phyloP scores from a whole-genome alignment of 345 rosid species.

The Pugionium cornutum region DNA sequence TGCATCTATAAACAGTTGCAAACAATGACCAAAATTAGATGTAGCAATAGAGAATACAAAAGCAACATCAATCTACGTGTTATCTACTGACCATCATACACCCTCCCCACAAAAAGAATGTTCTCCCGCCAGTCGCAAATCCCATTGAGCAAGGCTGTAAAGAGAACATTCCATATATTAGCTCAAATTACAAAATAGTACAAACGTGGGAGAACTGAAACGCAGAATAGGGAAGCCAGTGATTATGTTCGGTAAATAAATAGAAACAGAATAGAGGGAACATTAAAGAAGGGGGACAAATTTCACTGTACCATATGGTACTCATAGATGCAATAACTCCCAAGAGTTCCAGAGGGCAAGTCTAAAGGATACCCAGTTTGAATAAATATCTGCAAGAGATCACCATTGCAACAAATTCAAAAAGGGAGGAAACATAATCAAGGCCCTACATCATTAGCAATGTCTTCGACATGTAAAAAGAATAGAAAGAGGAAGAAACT shows the following conservation, averaged over 20 bases:
- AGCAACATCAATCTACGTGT: conserved; percentile 27
- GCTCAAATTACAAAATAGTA: neutral
- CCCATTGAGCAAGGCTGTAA: conserved; percentile 99
- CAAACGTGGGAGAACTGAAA: neutral
- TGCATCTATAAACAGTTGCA: conserved; percentile 75
- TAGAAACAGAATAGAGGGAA: neutral
- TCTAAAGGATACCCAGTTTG: conserved; percentile 99
- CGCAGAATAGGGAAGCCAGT: neutral
- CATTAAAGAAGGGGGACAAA: conserved; percentile 7
- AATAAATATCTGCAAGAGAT: conserved; percentile 83
- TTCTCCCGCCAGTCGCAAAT: conserved; percentile 97
- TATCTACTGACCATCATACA: conserved; percentile 82
- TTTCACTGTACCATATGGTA: conserved; percentile 83
- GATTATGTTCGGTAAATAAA: too few relatives aligned
- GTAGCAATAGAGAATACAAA: conserved; percentile 28
- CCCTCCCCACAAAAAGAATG: conserved; percentile 99
- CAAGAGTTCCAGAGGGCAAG: conserved; percentile 97
- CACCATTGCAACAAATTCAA: conserved; percentile 4
- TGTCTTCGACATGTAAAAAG: conserved; percentile 23
- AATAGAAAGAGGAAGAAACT: conserved; percentile 2
- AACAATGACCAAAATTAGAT: conserved; percentile 38
- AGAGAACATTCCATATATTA: conserved; percentile 30
- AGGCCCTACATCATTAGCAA: conserved; percentile 19
- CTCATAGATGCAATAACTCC: conserved; percentile 98
- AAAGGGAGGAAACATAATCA: conserved; percentile 8